Percentiles rank a stretch among this genome's conserved stretches.
Conservation (phyloP, 768 basidiomycete genomes). For the Tylopilus intermedius region DNA sequence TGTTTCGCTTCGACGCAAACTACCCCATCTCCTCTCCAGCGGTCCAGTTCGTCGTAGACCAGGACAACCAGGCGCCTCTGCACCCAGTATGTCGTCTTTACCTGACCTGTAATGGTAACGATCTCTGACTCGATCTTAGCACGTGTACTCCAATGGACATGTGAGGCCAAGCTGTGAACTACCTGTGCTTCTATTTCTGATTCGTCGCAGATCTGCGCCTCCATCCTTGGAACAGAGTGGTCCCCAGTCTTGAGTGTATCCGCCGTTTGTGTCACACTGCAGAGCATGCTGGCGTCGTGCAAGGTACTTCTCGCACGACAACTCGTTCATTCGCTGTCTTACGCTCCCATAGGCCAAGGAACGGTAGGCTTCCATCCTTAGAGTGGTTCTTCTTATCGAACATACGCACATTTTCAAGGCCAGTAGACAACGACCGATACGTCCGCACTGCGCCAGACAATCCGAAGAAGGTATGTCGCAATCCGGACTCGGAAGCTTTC, state of each 20-base stretch:
- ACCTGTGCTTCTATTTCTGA: slow-evolving; percentile 14
- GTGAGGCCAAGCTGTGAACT: slow-evolving; percentile 35
- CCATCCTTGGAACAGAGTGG: slow-evolving; percentile 87
- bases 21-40: slow-evolving; percentile 88
- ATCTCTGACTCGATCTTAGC: slow-evolving; percentile 39
- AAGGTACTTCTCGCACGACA: slow-evolving; percentile 47
- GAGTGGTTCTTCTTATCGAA: slow-evolving; percentile 3
- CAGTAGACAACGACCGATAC: slow-evolving; percentile 80
- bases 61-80: slow-evolving; percentile 59
- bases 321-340: slow-evolving; percentile 1
- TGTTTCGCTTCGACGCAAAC: slow-evolving; percentile 74
- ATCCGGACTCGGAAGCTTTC: not conserved
- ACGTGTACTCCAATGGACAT: slow-evolving; percentile 86
- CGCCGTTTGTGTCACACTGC: slow-evolving; percentile 78
- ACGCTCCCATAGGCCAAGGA: slow-evolving; percentile 48
- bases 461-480: slow-evolving; percentile 70
- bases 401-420: slow-evolving; percentile 39
- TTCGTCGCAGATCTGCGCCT: slow-evolving; percentile 70
- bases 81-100: slow-evolving; percentile 59
- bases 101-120: not conserved
- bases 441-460: slow-evolving; percentile 73
- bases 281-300: slow-evolving; percentile 91
- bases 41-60: slow-evolving; percentile 75
- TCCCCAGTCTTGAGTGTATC: slow-evolving; percentile 82
- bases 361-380: slow-evolving; percentile 41